Conservation (phyloP, 768 basidiomycete species). For the Hygrocybe coccinea region DNA sequence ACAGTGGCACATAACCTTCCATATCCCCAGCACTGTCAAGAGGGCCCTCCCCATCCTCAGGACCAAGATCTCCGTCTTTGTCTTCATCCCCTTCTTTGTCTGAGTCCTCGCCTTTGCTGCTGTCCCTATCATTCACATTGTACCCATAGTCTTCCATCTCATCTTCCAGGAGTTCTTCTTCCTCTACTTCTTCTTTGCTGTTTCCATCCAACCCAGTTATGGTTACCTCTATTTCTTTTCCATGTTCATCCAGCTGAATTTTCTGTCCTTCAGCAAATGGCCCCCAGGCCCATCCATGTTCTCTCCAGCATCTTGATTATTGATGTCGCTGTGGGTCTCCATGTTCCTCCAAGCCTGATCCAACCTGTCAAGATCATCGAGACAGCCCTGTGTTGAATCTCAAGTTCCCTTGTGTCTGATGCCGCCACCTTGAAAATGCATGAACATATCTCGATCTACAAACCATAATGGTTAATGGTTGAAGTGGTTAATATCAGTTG, state of each 20-base stretch:
- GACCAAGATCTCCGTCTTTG: not conserved
- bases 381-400: not conserved
- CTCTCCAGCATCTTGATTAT: too few species aligned
- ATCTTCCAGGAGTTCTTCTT: not conserved
- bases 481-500: not conserved
- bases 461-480: too few species aligned
- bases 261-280: too few species aligned
- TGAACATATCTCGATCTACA: constrained; percentile 38
- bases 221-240: too few species aligned
- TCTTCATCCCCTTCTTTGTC: not conserved
- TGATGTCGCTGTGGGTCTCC: too few species aligned
- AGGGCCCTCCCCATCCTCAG: not conserved
- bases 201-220: too few species aligned
- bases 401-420: constrained; percentile 23
- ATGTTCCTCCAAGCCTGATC: too few species aligned
- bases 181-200: not conserved
- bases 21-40: too few species aligned
- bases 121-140: not conserved
- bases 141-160: constrained; percentile 3
- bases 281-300: not conserved
- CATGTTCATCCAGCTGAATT: too few species aligned
- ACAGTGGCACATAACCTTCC: too few species aligned
- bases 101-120: not conserved
- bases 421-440: constrained; percentile 28
- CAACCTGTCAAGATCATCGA: too few species aligned